A percentile compares a stretch with the other conserved stretches of the same genome.
phyloP scores from a whole-genome alignment of 192 early-diverging fungal genomes.

The Cladochytrium replicatum region DNA sequence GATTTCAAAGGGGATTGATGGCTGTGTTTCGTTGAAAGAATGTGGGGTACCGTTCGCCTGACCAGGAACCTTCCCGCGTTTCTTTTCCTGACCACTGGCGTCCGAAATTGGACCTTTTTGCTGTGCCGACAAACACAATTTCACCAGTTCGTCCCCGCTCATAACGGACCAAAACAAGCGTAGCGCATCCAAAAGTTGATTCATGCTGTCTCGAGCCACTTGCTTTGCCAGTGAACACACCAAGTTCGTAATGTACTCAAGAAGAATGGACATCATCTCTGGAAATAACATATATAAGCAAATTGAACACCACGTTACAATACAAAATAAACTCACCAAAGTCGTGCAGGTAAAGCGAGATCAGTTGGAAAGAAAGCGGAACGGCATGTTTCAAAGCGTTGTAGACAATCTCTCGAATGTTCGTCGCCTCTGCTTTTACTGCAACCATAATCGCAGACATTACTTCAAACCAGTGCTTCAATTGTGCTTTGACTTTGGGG shows the following conservation, averaged over 20 bases:
- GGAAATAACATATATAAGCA: neutral
- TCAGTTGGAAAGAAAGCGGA: neutral
- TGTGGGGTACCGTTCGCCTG: neutral
- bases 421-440: neutral
- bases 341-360: slow-evolving; percentile 9
- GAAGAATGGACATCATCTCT: slow-evolving; percentile 12
- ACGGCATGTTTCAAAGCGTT: slow-evolving; percentile 1
- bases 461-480: neutral
- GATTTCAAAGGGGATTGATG: too few species aligned
- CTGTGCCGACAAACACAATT: too few species aligned
- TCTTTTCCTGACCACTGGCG: too few species aligned
- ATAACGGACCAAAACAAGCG: slow-evolving; percentile 7
- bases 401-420: slow-evolving; percentile 11
- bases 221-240: slow-evolving; percentile 9
- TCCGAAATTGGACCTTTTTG: too few species aligned
- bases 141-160: too few species aligned
- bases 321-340: slow-evolving; percentile 3
- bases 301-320: neutral
- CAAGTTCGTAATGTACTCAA: slow-evolving; percentile 14
- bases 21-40: too few species aligned
- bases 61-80: too few species aligned
- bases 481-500: neutral
- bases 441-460: neutral
- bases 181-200: slow-evolving; percentile 9
- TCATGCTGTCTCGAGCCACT: slow-evolving; percentile 4